Base-by-base conservation (phyloP, 345 rosid species). In the Eucalyptus curtisii region DNA sequence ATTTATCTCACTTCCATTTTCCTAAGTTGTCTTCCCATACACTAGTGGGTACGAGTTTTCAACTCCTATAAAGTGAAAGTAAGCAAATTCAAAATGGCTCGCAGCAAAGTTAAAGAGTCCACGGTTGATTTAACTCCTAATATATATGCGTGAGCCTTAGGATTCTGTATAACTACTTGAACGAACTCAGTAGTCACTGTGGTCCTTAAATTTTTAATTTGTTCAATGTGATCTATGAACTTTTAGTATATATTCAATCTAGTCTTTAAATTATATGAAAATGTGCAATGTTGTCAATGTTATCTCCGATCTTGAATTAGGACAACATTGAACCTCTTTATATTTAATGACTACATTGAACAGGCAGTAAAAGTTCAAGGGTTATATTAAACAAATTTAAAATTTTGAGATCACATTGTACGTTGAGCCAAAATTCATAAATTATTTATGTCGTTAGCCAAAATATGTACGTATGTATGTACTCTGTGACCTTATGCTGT, bases 371-470 rank as follows among this genome's bases (percentile, higher is more conserved):
- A 55, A 24, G 30, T 24, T 55, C 13, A 55, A 55, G 5, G 3
- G 13, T 25, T 22, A 55, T 55, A 22, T 53, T 22, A 53, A 53
- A 53, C 3, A 53, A 53, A 53, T 53, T 53, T 0, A 55, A 55
- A 55, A 24, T 9, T 55, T 55, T 24, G 5, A 10, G 1, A 55
- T 1, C 12, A 55, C 5, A 4, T 55, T 55, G 0, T 2, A 2
- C 1, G 13, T 55, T 55, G 1, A 55, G 12, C 12, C 1, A 55
- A 55, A 55, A 22, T 24, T 55, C 1, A 55, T 2, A 22, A 55
- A 55, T 55, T 55, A 55, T 55, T 22, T 55, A 10, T 55, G 30
- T 9, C 13, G 5, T 55, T 55, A 24, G 12, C 0, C 30, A 24
- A 55, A 55, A 3, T 33, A 68, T 17, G 6, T 13, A 12, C 7